Evolutionary conservation across 2,329 filamentous ascomycete species (phyloP), one percentile per base, ranked within the genome.

Genomic region (Fusarium multiceps): DNA sequence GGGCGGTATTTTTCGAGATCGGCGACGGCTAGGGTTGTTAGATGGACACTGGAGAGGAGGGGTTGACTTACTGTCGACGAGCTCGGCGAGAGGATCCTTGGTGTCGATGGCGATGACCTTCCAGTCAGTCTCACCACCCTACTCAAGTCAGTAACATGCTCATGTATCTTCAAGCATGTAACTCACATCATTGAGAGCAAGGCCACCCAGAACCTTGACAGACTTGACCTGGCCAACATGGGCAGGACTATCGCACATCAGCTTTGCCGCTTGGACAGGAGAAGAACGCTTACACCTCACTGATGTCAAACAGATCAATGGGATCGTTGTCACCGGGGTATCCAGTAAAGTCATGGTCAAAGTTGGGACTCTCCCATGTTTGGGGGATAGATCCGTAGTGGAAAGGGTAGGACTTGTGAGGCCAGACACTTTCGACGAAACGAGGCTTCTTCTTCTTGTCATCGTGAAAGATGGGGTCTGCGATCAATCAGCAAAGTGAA

Each of bases 351-450:
- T 77, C 71, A 47, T 82, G 80, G 20, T 80, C 67, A 37, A 78
- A 75, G 61, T 82, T 83, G 23, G 81, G 79, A 51, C 79, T 80
- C 70, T 83, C 81, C 81, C 81, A 83, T 0, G 81, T 83, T 66
- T 83, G 82, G 0, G 81, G 81, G 21, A 83, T 81, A 7, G 81
- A 82, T 0, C 81, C 81, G 50, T 83, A 83, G 27, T 80, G 75
- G 65, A 82, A 82, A 0, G 81, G 82, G 40, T 83, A 83, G 0
- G 79, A 76, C 72, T 80, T 82, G 72, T 82, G 81, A 40, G 82
- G 81, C 80, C 80, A 83, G 12, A 83, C 76, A 27, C 76, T 82
- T 53, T 80, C 78, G 14, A 83, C 80, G 23, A 80, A 83, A 25
- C 81, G 76, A 16, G 78, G 78, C 32, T 72, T 66, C 3, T 76